Evolutionary conservation across 179 eudicot genomes (phyloP), one percentile per base, ranked within the genome.

Genomic region (Camellia oleifera): DNA sequence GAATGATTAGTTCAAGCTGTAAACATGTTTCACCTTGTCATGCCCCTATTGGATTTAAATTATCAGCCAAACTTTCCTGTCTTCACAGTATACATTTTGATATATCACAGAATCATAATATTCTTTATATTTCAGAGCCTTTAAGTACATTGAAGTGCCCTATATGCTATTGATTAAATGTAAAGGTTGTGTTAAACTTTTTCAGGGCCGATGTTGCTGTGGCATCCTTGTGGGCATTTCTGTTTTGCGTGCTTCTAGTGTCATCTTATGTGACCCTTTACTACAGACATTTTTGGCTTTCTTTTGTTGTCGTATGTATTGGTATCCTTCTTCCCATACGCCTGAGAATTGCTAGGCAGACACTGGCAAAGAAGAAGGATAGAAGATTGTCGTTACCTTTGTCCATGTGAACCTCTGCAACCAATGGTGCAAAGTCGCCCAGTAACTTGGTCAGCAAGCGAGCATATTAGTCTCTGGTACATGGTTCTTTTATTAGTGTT

Each of bases 171-270:
- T n/a, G 23, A 48, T 70, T 77, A 10, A 66, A 77, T 26, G 48
- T 69, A 74, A 56, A 62, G 17, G 77, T 63, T 68, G 20, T 73
- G 54, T 74, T 12, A 44, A 32, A 7, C 54, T 75, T 20, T 63
- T 81, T 82, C 83, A 88, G 87, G 86, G 74, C 69, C 82, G 88
- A 85, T 86, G 86, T 83, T 69, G 77, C 78, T 63, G 78, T 79
- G 56, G 89, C 89, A 79, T 45, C 81, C 72, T 72, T 86, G 65
- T 79, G 80, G 84, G 89, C 85, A 63, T 76, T 79, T 52, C 63
- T 86, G 78, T 86, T 82, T 64, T 65, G 77, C 72, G 66, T 82
- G 78, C 86, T 84, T 78, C 77, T 83, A 42, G 70, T 84, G 46
- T 82, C 86, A 68, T 86, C 87, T 17, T 85, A 85, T 74, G 42